Evolutionary conservation across 495 filamentous ascomycete species (phyloP), one percentile per base, ranked within the genome.

Genomic region (Lophiostoma macrostomum): DNA sequence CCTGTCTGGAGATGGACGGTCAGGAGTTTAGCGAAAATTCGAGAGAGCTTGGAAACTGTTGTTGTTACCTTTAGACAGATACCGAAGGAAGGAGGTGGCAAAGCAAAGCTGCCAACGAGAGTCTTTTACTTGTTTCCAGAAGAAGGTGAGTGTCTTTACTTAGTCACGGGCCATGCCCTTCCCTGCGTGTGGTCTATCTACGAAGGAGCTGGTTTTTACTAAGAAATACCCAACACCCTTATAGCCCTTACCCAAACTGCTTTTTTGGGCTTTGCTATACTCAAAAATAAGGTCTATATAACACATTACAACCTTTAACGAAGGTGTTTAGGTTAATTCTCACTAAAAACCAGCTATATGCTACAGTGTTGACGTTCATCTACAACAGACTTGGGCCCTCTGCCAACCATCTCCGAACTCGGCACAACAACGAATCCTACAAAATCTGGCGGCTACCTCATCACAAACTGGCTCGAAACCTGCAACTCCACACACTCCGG

Each of bases 41-140:
- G 42, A 19, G 43, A 56, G 32, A 48, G 34, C 27, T 24, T 23
- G 1, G 42, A 56, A 18, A 40, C 52, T 0, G 43, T 56, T 22
- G 41, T 48, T n/a, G 30, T 56, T n/a, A 56, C 42, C 10, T 56
- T 56, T 31, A n/a, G 43, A 10, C 52, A 14, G 23, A 56, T 47
- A 18, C 35, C 35, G 10, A 20, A 18, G 16, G 19, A 25, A 18
- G 38, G n/a, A 3, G 16, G 10, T 11, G 29, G 37, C 7, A 13
- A 53, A 40, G 27, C 22, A 10, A 25, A 34, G 5, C 32, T 47
- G 6, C 42, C 52, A 10, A 45, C 30, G 4, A 23, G 42, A 24
- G 24, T 19, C 11, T 56, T 56, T 16, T 56, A 48, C 20, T 31
- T 48, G 3, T 56, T 56, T 40, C 52, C 52, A 6, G 52, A 56